Percentiles rank a stretch among this genome's conserved stretches.
Conservation (phyloP, 116 monocot species). For the Zostera marina region DNA sequence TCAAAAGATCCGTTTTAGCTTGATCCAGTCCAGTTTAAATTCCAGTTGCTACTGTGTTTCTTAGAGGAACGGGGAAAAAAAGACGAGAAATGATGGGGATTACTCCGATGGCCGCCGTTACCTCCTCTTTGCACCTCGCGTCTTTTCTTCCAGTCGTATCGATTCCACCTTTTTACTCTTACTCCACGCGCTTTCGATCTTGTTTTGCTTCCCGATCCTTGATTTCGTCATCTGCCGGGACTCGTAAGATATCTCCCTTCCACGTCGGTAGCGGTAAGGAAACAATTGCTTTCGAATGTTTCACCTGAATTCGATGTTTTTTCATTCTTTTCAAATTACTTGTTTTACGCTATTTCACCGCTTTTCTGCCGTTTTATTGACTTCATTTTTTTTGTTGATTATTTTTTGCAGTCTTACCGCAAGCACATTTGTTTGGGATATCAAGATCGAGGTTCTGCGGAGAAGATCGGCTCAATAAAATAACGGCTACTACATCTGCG, state of each 20-base stretch:
- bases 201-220: neutral
- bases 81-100: slow-evolving; percentile 19
- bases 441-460: slow-evolving; percentile 8
- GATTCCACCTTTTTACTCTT: slow-evolving; percentile 7
- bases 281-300: too few species aligned
- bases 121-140: slow-evolving; percentile 13
- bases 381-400: neutral
- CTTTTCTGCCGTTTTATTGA: neutral
- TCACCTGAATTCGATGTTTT: too few species aligned
- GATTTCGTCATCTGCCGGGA: slow-evolving; percentile 13
- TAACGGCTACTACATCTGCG: slow-evolving; percentile 19
- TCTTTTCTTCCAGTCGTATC: slow-evolving; percentile 6
- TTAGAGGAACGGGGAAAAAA: neutral
- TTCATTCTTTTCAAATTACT: neutral
- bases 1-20: too few species aligned
- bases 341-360: neutral
- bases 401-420: slow-evolving; percentile 20
- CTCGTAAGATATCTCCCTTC: slow-evolving; percentile 1
- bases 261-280: too few species aligned
- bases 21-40: too few species aligned
- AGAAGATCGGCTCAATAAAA: slow-evolving; percentile 6
- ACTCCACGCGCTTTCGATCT: neutral
- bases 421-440: slow-evolving; percentile 17
- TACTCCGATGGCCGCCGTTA: slow-evolving; percentile 24
- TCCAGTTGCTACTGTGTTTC: too few species aligned